Percentiles rank a stretch among this genome's conserved stretches.
phyloP scores from a whole-genome alignment of 2,329 filamentous ascomycete genomes.

The Epicoccum nigrum region DNA sequence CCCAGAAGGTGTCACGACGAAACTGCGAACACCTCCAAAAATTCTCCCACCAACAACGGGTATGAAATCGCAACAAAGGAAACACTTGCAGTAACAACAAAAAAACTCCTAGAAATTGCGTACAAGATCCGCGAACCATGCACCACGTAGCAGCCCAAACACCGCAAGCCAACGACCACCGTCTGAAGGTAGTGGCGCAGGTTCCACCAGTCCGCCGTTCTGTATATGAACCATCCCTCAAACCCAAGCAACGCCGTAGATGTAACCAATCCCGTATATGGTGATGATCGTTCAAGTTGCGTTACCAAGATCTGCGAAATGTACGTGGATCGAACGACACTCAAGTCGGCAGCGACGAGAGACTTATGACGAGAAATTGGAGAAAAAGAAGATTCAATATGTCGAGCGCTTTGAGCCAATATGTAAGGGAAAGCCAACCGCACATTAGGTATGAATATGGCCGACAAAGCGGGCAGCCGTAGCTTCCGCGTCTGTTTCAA shows the following conservation, averaged over 20 bases:
- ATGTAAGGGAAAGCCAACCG: conserved; percentile 32
- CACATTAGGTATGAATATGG: conserved; percentile 36
- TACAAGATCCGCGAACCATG: conserved; percentile 3
- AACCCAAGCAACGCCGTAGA: conserved; percentile 42
- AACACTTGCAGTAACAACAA: conserved; percentile 15
- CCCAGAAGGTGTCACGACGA: conserved; percentile 27
- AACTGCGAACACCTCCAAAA: conserved; percentile 18
- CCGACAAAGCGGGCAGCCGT: conserved; percentile 23
- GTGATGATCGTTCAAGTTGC: conserved; percentile 47
- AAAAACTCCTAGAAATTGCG: conserved; percentile 19
- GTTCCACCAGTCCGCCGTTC: conserved; percentile 42
- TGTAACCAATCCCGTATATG: conserved; percentile 36
- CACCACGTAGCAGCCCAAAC: background rate
- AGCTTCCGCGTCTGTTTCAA: conserved; percentile 32
- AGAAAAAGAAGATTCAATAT: conserved; percentile 36
- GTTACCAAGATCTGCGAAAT: conserved; percentile 38
- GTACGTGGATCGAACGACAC: conserved; percentile 23
- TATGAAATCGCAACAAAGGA: conserved; percentile 28
- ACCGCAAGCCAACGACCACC: conserved; percentile 26
- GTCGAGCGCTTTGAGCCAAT: conserved; percentile 36
- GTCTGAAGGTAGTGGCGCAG: conserved; percentile 28
- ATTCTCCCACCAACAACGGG: conserved; percentile 22
- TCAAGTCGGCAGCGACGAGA: conserved; percentile 23
- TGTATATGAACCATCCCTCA: conserved; percentile 31
- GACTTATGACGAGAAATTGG: conserved; percentile 19